Evolutionary conservation across 2,329 filamentous ascomycete species (phyloP).

Genomic region (Phyllosticta paracitricarpa): DNA sequence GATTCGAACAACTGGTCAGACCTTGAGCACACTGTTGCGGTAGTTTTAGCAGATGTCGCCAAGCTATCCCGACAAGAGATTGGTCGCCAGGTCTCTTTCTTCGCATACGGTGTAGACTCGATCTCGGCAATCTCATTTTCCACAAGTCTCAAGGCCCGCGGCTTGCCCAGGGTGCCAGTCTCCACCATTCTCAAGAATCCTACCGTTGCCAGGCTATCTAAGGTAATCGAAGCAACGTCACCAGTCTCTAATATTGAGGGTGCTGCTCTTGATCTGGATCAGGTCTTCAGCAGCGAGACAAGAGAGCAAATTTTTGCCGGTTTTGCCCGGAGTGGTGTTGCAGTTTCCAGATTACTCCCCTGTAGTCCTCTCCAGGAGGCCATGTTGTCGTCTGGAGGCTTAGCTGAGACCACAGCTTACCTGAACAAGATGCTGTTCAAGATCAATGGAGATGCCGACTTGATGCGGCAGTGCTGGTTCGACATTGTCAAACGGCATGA

Average conservation of each 20-base stretch:
- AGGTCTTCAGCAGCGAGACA: slow-evolving; percentile 13
- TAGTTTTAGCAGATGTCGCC: slow-evolving; percentile 44
- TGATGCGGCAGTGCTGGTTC: slow-evolving; percentile 52
- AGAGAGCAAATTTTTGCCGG: neutral
- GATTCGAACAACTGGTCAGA: slow-evolving; percentile 40
- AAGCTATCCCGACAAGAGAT: slow-evolving; percentile 39
- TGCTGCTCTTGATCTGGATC: slow-evolving; percentile 2
- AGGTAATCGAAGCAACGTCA: slow-evolving; percentile 12
- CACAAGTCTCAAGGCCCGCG: slow-evolving; percentile 40
- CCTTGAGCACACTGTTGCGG: slow-evolving; percentile 47
- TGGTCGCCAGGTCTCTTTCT: slow-evolving; percentile 59
- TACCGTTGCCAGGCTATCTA: slow-evolving; percentile 52
- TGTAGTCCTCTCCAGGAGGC: slow-evolving; percentile 83
- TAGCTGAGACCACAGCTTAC: slow-evolving; percentile 46
- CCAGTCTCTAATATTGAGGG: neutral
- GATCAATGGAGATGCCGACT: slow-evolving; percentile 40
- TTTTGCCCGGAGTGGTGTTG: slow-evolving; percentile 24
- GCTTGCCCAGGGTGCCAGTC: slow-evolving; percentile 48
- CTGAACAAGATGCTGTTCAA: slow-evolving; percentile 62
- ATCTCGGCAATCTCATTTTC: slow-evolving; percentile 68
- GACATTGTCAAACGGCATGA: slow-evolving; percentile 55
- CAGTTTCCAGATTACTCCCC: slow-evolving; percentile 53
- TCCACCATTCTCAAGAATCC: slow-evolving; percentile 60
- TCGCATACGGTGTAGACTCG: slow-evolving; percentile 72
- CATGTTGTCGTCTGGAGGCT: slow-evolving; percentile 57